Base-by-base conservation (phyloP, 2,329 filamentous ascomycete genomes). In the Tolypocladium tropicale region DNA sequence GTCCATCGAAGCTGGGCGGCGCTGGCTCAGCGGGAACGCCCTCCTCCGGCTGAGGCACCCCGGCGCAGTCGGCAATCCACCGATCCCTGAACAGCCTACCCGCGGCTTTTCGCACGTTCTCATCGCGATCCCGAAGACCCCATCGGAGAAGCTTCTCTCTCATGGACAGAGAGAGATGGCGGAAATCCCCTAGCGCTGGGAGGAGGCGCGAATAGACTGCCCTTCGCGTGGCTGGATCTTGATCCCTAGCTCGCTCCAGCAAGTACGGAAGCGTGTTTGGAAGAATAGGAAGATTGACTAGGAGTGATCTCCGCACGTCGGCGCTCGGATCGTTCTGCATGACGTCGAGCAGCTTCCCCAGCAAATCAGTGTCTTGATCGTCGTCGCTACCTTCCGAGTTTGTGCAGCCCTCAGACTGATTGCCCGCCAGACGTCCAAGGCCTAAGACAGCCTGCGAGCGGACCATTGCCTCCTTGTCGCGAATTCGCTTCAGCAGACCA, bases 21-120 rank as follows among this genome's bases (percentile, higher is more conserved):
- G 81, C 78, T 6, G 81, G 73, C 57, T 83, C 78, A 18, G 73
- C 73, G 6, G 79, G 78, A 52, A 79, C 79, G 33, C 80, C 80
- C 11, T 80, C 82, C 21, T 78, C 77, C 52, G 82, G 81, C 39
- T 85, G 80, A 9, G 79, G 76, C 1, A 81, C 78, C 2, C 86
- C 86, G 6, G 89, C 91, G 64, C 92, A 96, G 66, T 97, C 90
- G 67, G 97, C 93, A 59, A 99, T 93, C 94, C 94, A 99, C n/a
- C 90, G 84, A 67, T 96, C 92, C 59, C 88, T 85, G 74, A 99
- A 99, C 7, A 97, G 78, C 50, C 89, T 86, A 9, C 89, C 90
- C 4, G 94, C 89, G 10, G 93, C 93, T 69, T 96, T 95, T 54
- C 92, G 85, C 14, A 99, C 94, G 63, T 88, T 90, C 62, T 97